Percentiles rank a stretch among this genome's conserved stretches.
Evolutionary conservation across 768 basidiomycete genomes (phyloP).

Genomic region (Phlebiopsis flavidoalba): DNA sequence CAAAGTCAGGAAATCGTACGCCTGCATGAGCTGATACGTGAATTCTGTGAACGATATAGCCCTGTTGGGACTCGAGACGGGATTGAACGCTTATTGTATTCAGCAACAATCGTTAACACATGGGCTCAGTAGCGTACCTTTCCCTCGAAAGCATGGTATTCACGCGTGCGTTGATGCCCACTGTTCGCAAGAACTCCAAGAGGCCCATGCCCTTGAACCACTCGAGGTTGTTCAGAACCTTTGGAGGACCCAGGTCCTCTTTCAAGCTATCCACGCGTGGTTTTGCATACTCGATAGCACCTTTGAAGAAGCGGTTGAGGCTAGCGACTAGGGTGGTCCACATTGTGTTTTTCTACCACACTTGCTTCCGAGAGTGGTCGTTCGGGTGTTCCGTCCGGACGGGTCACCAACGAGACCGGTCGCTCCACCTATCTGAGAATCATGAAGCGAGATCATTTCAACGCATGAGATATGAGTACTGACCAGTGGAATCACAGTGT

Average conservation of each 20-base stretch:
- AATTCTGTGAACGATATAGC: conserved; percentile 99
- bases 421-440: conserved; percentile 82
- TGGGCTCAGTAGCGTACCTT: conserved; percentile 43
- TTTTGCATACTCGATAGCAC: conserved; percentile 58
- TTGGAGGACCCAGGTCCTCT: conserved; percentile 21
- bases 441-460: conserved; percentile 1
- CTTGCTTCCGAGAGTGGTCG: conserved; percentile 60
- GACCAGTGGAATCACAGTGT: conserved; percentile 79
- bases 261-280: conserved; percentile 22
- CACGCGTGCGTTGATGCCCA: conserved; percentile 77
- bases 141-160: conserved; percentile 90
- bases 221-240: conserved; percentile 60
- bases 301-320: conserved; percentile 67
- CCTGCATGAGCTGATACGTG: conserved; percentile 95
- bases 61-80: conserved; percentile 72
- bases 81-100: conserved; percentile 61
- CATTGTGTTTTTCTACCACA: conserved; percentile 64
- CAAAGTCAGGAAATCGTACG: conserved; percentile 88
- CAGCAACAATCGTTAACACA: conserved; percentile 5
- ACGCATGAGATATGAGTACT: conserved; percentile 23
- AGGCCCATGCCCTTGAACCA: conserved; percentile 77
- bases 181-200: conserved; percentile 78
- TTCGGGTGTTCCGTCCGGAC: conserved; percentile 81
- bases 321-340: conserved; percentile 53
- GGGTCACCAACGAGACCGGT: conserved; percentile 98